phyloP scores from a whole-genome alignment of 2,329 filamentous ascomycete genomes.

The Curvularia sp. region DNA sequence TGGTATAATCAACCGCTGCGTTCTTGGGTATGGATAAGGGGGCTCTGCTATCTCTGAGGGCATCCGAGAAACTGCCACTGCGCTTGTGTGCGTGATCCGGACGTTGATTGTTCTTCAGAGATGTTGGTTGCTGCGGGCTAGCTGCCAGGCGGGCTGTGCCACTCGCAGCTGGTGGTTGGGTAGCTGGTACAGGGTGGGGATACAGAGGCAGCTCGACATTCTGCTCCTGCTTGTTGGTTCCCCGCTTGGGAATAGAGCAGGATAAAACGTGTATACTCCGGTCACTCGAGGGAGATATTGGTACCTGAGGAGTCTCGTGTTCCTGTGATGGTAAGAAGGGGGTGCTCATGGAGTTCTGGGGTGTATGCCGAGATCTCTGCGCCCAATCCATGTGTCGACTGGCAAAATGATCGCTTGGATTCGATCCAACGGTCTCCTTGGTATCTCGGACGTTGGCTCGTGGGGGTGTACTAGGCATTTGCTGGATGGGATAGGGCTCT shows the following conservation, averaged over 20 bases:
- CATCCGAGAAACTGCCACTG: constrained; percentile 87
- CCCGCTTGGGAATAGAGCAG: constrained; percentile 64
- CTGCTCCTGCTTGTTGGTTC: constrained; percentile 42
- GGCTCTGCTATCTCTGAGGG: constrained; percentile 71
- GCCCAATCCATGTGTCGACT: constrained; percentile 51
- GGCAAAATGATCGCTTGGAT: constrained; percentile 50
- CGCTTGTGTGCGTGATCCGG: constrained; percentile 70
- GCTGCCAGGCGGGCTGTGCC: constrained; percentile 38
- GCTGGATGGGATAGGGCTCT: constrained; percentile 22
- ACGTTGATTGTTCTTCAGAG: constrained; percentile 36
- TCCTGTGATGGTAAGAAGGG: constrained; percentile 45
- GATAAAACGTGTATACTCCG: constrained; percentile 65
- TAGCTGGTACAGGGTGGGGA: constrained; percentile 48
- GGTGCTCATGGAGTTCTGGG: constrained; percentile 47
- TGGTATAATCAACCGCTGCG: constrained; percentile 49
- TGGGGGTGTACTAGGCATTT: constrained; percentile 35
- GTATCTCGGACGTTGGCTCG: constrained; percentile 33
- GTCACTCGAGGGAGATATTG: constrained; percentile 55
- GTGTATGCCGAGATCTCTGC: constrained; percentile 44
- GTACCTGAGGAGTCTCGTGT: constrained; percentile 43
- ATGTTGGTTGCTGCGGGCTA: constrained; percentile 38
- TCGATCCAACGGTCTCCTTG: constrained; percentile 46
- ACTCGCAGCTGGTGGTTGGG: constrained; percentile 40
- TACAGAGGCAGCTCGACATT: constrained; percentile 50
- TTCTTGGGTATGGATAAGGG: constrained; percentile 58